Evolutionary conservation across 2,329 filamentous ascomycete genomes (phyloP).

Genomic region (Claviceps spartinae): DNA sequence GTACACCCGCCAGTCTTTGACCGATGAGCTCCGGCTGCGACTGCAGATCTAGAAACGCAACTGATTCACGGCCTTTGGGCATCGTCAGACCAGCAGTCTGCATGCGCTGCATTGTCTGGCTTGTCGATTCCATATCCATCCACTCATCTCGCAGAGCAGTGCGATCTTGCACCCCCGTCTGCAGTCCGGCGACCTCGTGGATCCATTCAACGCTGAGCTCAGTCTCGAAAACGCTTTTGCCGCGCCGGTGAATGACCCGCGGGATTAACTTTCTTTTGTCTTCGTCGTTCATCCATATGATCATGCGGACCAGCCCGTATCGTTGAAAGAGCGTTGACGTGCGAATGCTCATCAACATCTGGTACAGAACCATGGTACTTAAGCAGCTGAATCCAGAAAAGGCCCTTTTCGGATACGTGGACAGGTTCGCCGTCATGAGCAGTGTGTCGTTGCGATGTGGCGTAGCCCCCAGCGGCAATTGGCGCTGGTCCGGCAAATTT

Average conservation of each 20-base stretch:
- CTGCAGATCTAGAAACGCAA: slow-evolving; percentile 12
- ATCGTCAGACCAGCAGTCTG: slow-evolving; percentile 23
- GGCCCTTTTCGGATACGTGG: slow-evolving; percentile 34
- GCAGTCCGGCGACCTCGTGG: slow-evolving; percentile 39
- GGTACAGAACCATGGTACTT: slow-evolving; percentile 42
- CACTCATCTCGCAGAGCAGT: slow-evolving; percentile 28
- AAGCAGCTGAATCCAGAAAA: slow-evolving; percentile 43
- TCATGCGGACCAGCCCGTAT: slow-evolving; percentile 67
- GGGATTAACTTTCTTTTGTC: slow-evolving; percentile 50
- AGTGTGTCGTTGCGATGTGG: slow-evolving; percentile 55
- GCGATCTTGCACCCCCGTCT: slow-evolving; percentile 17
- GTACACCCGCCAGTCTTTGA: slow-evolving; percentile 17
- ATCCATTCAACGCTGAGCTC: slow-evolving; percentile 48
- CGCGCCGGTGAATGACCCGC: slow-evolving; percentile 38
- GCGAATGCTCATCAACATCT: slow-evolving; percentile 47
- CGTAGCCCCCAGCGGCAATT: slow-evolving; percentile 22
- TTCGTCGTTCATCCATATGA: slow-evolving; percentile 55
- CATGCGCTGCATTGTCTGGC: slow-evolving; percentile 33
- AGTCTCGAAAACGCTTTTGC: slow-evolving; percentile 41
- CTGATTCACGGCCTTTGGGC: slow-evolving; percentile 30
- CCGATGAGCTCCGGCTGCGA: slow-evolving; percentile 12
- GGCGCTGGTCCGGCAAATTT: slow-evolving; percentile 41
- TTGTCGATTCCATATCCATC: slow-evolving; percentile 34
- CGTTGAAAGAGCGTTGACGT: slow-evolving; percentile 50
- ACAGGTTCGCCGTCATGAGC: slow-evolving; percentile 57